phyloP scores from a whole-genome alignment of 768 basidiomycete species.

The Agaricus bisporus region DNA sequence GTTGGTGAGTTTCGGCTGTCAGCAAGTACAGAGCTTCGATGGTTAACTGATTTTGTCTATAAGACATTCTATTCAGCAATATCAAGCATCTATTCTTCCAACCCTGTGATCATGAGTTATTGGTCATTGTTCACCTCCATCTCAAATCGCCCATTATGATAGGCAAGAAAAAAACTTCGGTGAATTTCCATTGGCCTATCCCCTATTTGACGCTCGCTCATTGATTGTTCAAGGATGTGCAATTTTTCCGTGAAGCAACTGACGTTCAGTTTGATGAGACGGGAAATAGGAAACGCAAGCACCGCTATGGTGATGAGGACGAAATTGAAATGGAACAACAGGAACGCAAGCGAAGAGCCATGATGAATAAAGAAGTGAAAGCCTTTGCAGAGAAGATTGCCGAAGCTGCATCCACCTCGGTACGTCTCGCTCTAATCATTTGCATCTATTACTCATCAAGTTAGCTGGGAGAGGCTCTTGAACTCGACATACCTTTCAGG shows the following conservation, averaged over 20 bases:
- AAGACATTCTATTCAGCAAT: slow-evolving; percentile 93
- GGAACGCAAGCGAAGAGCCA: slow-evolving; percentile 82
- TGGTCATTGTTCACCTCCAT: slow-evolving; percentile 92
- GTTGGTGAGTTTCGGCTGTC: slow-evolving; percentile 54
- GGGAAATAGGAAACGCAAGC: slow-evolving; percentile 96
- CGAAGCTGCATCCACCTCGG: slow-evolving; percentile 72
- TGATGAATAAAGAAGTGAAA: slow-evolving; percentile 93
- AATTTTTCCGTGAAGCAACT: slow-evolving; percentile 97
- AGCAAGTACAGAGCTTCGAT: neutral
- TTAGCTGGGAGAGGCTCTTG: slow-evolving; percentile 72
- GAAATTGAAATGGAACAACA: slow-evolving; percentile 99
- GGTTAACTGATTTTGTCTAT: neutral
- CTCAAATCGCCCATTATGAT: slow-evolving; percentile 96
- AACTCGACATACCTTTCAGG: slow-evolving; percentile 94
- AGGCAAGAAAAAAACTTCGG: slow-evolving; percentile 96
- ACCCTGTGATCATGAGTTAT: slow-evolving; percentile 92
- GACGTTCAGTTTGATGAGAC: slow-evolving; percentile 99
- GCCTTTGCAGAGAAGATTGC: slow-evolving; percentile 89
- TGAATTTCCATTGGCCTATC: slow-evolving; percentile 28
- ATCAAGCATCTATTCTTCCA: slow-evolving; percentile 99
- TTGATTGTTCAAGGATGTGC: slow-evolving; percentile 66
- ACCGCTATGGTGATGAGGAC: slow-evolving; percentile 96
- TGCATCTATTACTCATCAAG: neutral
- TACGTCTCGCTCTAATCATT: slow-evolving; percentile 30
- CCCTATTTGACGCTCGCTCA: slow-evolving; percentile 4